Base-by-base conservation (phyloP, 768 basidiomycete genomes). In the Rhizopogon vinicolor region DNA sequence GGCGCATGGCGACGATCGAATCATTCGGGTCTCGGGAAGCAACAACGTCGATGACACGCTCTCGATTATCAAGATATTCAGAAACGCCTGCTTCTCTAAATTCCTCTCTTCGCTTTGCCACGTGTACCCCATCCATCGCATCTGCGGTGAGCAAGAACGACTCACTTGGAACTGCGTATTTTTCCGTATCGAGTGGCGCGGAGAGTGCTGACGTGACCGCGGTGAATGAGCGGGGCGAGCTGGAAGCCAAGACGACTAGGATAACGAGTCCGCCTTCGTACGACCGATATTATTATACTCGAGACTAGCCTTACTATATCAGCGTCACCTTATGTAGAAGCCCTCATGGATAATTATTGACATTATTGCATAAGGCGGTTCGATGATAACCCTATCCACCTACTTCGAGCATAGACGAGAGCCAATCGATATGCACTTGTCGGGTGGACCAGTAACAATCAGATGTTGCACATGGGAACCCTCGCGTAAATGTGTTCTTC, bases 1-100 rank as follows among this genome's bases (percentile, higher is more conserved):
- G 79, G 51, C 85, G 89, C 40, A 89, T 91, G 89, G 84, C 87
- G 18, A 91, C 89, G 29, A 91, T 91, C 58, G 87, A 90, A 66
- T 84, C 82, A 42, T 76, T 90, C 67, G 88, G 87, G 41, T 87
- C 85, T 16, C 77, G 80, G 50, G 89, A 91, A 62, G 67, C 58
- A 37, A 57, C 57, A 12, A 44, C 61, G 44, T 51, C 59, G 41
- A 74, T 48, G 69, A 65, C 40, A 72, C 62, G 66, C 59, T 67
- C 65, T 19, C 66, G 60, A 60, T 50, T 72, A 69, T 45, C 63
- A 62, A 28, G 25, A 54, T 58, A 29, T 54, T 50, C 67, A 54
- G 42, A 19, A 40, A 57, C 56, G 13, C 57, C 60, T 5, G n/a
- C 49, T 1, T 67, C 66, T 3, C 68, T 52, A 50, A 51, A 61